Evolutionary conservation across 1,139 yeast genomes (phyloP).

Genomic region (Lodderomyces oxycetoniae): DNA sequence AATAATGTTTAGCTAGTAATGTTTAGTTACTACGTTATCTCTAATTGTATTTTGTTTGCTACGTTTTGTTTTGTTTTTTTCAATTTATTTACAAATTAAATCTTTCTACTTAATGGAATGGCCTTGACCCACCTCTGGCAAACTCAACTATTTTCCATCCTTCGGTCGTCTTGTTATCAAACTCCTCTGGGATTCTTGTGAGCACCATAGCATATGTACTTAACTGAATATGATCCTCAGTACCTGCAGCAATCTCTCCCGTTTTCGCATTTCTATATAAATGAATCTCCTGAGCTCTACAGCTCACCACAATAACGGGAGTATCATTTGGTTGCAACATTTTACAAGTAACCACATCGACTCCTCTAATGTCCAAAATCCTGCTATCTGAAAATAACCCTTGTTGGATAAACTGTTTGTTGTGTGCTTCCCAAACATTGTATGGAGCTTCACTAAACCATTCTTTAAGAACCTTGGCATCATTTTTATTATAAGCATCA

Average conservation of each 20-base stretch:
- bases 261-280: constrained; percentile 84
- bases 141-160: constrained; percentile 98
- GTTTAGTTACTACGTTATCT: too few species aligned
- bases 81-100: not conserved
- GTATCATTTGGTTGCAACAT: constrained; percentile 85
- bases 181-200: constrained; percentile 87
- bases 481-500: constrained; percentile 94
- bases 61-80: too few species aligned
- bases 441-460: constrained; percentile 98
- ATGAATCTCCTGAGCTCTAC: constrained; percentile 96
- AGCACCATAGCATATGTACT: constrained; percentile 95
- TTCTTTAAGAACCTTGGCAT: constrained; percentile 69
- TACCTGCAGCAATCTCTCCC: constrained; percentile 94
- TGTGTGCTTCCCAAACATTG: constrained; percentile 91
- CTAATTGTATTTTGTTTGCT: too few species aligned
- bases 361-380: constrained; percentile 92
- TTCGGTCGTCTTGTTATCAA: constrained; percentile 85
- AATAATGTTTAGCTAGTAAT: too few species aligned
- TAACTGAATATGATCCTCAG: constrained; percentile 88
- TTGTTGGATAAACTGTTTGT: constrained; percentile 88
- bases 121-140: constrained; percentile 90
- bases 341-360: constrained; percentile 86
- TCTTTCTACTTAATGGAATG: constrained; percentile 53
- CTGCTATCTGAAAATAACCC: constrained; percentile 89
- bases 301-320: constrained; percentile 90